phyloP scores from a whole-genome alignment of 805 yeast species.

The Cyberlindnera galapagoensis region DNA sequence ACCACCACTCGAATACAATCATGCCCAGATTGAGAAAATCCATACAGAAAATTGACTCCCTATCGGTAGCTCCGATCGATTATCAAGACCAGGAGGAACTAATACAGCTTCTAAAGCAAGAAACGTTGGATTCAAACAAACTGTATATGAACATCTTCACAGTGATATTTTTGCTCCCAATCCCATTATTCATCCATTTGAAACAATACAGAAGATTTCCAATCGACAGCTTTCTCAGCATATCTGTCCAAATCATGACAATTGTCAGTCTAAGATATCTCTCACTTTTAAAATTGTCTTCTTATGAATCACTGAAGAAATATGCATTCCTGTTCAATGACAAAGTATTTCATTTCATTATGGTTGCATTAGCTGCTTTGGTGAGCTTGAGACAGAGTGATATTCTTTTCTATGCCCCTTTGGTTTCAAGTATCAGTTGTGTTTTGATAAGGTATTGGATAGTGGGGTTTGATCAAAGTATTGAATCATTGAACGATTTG shows the following conservation, averaged over 20 bases:
- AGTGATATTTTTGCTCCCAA: slow-evolving; percentile 12
- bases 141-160: slow-evolving; percentile 15
- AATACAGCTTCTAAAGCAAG: slow-evolving; percentile 11
- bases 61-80: slow-evolving; percentile 12
- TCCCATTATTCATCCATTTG: slow-evolving; percentile 13
- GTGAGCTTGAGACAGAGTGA: slow-evolving; percentile 5
- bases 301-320: not conserved
- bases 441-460: slow-evolving; percentile 10
- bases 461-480: slow-evolving; percentile 2
- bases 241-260: slow-evolving; percentile 5
- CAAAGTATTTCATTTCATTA: slow-evolving; percentile 3
- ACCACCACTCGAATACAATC: not conserved
- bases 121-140: slow-evolving; percentile 8
- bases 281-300: slow-evolving; percentile 1
- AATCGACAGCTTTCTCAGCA: slow-evolving; percentile 7
- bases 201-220: slow-evolving; percentile 8
- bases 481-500: slow-evolving; percentile 6
- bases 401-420: slow-evolving; percentile 7
- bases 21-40: slow-evolving; percentile 15
- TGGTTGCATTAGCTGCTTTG: slow-evolving; percentile 3
- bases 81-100: slow-evolving; percentile 18
- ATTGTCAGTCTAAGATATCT: slow-evolving; percentile 9
- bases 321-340: slow-evolving; percentile 3
- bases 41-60: slow-evolving; percentile 7
- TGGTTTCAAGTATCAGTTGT: slow-evolving; percentile 8